Evolutionary conservation across 106 monocot genomes (phyloP), one percentile per base, ranked within the genome.

Genomic region (Allium cepa): DNA sequence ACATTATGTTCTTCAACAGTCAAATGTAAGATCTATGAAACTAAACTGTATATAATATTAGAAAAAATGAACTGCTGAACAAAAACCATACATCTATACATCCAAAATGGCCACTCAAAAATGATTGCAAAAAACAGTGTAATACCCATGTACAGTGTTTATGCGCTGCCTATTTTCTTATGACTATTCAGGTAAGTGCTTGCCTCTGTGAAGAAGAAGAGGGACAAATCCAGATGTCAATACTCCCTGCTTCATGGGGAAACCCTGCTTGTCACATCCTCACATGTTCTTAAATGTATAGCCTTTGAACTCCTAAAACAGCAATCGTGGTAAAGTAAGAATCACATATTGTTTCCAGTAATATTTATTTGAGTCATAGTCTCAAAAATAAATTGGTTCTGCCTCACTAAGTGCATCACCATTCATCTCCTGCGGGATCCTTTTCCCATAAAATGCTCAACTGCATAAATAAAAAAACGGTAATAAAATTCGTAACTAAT

Each of bases 171-270:
- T 36, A 4, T 36, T 36, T 36, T 36, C 1, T 36, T 36, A 36
- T 36, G 4, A 36, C 36, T 36, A 36, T 36, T 36, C 36, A n/a
- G n/a, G n/a, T n/a, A n/a, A n/a, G n/a, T n/a, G n/a, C n/a, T n/a
- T 59, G 53, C 88, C 88, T 84, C 88, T 76, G 49, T 77, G 76
- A 14, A 88, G 79, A 61, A 88, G 65, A 16, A 88, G 72, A 49
- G 84, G 84, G 14, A 88, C 88, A 60, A 83, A 84, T 6, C 88
- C 88, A 74, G 88, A 72, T 55, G 88, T 88, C 10, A 88, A 69
- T 6, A 88, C 88, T 68, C 88, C 88, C 81, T 88, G 88, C 71
- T 88, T 88, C 88, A 88, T 88, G 18, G 88, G 88, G 45, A 88
- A 84, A 8, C 88, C 88, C 56, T 88, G 88, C 55, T 88, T 88